phyloP scores from a whole-genome alignment of 805 yeast species.

The Lipomyces sp. region DNA sequence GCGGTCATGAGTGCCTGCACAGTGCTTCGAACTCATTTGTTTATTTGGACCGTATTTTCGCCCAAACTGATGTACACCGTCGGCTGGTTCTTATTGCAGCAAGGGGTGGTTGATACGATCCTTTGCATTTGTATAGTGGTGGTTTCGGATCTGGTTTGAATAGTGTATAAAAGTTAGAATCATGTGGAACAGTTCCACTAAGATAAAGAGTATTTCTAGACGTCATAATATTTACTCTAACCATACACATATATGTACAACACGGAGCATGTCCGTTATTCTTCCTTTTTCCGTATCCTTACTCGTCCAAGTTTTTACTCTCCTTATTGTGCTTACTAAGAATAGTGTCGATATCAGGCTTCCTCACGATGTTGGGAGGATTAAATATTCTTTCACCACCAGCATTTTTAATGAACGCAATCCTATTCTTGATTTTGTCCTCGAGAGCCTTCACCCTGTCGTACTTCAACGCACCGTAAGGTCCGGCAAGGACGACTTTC shows the following conservation, averaged over 20 bases:
- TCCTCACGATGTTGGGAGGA: background rate
- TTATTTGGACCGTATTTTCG: conserved; percentile 97
- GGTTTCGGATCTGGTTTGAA: conserved; percentile 16
- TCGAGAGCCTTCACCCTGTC: conserved; percentile 2
- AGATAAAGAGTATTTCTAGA: background rate
- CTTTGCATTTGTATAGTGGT: conserved; percentile 11
- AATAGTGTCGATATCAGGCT: background rate
- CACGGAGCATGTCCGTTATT: background rate
- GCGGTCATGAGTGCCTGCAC: conserved; percentile 71
- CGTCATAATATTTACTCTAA: background rate
- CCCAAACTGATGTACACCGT: conserved; percentile 84
- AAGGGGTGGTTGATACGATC: conserved; percentile 24
- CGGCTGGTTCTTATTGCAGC: conserved; percentile 59
- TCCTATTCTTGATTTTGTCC: background rate
- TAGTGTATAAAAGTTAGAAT: background rate
- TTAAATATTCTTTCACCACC: background rate
- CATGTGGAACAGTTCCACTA: background rate
- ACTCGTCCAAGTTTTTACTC: background rate
- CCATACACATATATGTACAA: background rate
- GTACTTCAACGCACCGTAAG: conserved; percentile 18
- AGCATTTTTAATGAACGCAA: background rate
- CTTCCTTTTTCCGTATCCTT: background rate
- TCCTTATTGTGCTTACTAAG: conserved; percentile 2
- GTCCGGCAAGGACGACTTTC: conserved; percentile 27
- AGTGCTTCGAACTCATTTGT: conserved; percentile 78